A percentile compares a stretch with the other conserved stretches of the same genome.
Conservation (phyloP, 208 protist genomes). For the Leishmania turanica region DNA sequence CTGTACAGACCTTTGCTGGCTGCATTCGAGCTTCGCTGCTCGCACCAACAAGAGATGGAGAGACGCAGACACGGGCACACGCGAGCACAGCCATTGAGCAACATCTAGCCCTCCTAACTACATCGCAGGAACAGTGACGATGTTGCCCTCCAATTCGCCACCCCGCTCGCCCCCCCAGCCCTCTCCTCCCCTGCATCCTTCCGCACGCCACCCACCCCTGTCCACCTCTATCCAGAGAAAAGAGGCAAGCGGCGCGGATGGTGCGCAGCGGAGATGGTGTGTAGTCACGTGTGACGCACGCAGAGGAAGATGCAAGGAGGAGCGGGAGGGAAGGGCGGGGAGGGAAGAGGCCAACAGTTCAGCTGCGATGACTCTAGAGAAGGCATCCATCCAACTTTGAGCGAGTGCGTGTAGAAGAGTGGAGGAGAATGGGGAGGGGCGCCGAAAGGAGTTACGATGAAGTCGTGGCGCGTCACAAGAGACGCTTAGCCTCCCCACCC, state of each 20-base stretch:
- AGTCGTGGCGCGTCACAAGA: not conserved
- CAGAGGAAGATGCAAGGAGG: not conserved
- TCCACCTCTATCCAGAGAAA: not conserved
- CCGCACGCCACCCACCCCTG: not conserved
- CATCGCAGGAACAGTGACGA: constrained; percentile 31
- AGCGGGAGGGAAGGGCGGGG: not conserved
- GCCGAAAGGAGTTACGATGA: not conserved
- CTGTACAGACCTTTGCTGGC: not conserved
- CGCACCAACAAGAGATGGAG: not conserved
- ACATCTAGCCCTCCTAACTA: constrained; percentile 28
- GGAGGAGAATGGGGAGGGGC: not conserved
- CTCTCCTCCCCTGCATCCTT: not conserved
- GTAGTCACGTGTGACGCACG: not conserved
- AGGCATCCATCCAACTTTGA: not conserved
- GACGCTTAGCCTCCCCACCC: not conserved
- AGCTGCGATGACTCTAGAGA: constrained; percentile 34
- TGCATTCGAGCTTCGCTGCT: not conserved
- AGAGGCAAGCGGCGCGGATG: not conserved
- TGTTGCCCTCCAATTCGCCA: not conserved
- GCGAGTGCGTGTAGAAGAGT: not conserved
- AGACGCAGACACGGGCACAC: not conserved
- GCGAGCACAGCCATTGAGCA: not conserved
- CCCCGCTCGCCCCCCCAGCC: not conserved
- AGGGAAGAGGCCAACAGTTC: constrained; percentile 3
- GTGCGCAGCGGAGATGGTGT: not conserved